These are phyloP conservation scores for Helichrysum umbraculigerum DNA, from an alignment of 129 eudicot genomes.

Conservation along the genomic window DNA sequence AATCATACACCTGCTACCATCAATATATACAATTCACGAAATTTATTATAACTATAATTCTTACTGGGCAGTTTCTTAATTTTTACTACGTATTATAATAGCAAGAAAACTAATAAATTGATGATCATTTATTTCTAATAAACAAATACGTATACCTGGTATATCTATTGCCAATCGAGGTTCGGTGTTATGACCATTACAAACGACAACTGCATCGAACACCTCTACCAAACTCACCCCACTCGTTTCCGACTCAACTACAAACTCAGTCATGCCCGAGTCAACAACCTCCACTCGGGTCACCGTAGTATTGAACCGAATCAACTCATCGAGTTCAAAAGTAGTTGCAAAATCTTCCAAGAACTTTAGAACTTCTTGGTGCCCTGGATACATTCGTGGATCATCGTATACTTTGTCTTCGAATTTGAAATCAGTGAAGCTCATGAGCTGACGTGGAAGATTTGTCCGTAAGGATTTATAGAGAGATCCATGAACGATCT, in stretches of 20 bases:
- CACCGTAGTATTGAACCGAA: conserved; percentile 46
- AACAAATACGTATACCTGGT: conserved; percentile 38
- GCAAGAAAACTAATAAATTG: neutral
- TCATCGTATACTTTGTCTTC: too few relatives aligned
- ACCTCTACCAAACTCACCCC: conserved; percentile 33
- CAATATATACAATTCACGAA: too few relatives aligned
- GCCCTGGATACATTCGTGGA: too few relatives aligned
- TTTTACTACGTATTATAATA: neutral
- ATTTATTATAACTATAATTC: too few relatives aligned
- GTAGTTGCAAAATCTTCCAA: too few relatives aligned
- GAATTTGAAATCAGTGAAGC: too few relatives aligned
- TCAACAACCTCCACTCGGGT: conserved; percentile 39
- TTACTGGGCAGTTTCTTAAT: too few relatives aligned
- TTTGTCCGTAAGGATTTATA: too few relatives aligned
- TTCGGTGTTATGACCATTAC: conserved; percentile 49
- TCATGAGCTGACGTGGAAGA: too few relatives aligned
- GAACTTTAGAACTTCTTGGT: too few relatives aligned
- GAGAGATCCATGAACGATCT: too few relatives aligned
- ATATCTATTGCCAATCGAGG: conserved; percentile 47
- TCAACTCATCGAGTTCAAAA: conserved; percentile 37
- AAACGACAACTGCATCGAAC: conserved; percentile 63
- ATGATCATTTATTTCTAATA: neutral
- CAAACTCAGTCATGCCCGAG: conserved; percentile 35
- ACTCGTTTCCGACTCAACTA: conserved; percentile 44
- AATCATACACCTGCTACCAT: too few relatives aligned